phyloP scores from a whole-genome alignment of 2,329 filamentous ascomycete genomes.

The Diaporthe nobilis region DNA sequence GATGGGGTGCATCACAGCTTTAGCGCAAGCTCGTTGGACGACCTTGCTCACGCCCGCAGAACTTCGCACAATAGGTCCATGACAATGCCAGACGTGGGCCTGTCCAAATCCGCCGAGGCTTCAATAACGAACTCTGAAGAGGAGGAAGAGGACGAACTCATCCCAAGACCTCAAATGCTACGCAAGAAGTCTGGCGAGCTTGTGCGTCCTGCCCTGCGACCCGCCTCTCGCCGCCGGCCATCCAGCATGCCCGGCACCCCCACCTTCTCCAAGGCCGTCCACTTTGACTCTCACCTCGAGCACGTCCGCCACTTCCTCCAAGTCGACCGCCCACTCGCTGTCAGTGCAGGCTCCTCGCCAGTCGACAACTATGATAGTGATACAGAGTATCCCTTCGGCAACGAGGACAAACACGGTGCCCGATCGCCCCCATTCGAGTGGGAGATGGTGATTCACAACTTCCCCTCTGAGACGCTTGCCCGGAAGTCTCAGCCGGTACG shows the following conservation, averaged over 20 bases:
- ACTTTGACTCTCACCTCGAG: conserved; percentile 97
- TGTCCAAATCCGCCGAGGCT: conserved; percentile 62
- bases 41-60: conserved; percentile 58
- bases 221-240: conserved; percentile 83
- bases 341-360: conserved; percentile 94
- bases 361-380: conserved; percentile 91
- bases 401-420: conserved; percentile 58
- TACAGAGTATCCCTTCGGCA: conserved; percentile 86
- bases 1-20: conserved; percentile 62
- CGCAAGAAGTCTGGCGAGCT: conserved; percentile 98
- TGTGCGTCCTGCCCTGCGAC: conserved; percentile 90
- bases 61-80: conserved; percentile 67
- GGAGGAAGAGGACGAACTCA: conserved; percentile 71
- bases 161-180: conserved; percentile 88
- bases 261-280: conserved; percentile 96
- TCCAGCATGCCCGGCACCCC: conserved; percentile 98
- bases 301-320: conserved; percentile 97
- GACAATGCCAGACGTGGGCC: conserved; percentile 67
- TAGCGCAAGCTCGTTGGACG: conserved; percentile 61
- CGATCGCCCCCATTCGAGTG: conserved; percentile 78
- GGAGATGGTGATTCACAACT: conserved; percentile 89
- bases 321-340: conserved; percentile 93
- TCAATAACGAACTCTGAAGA: conserved; percentile 71
- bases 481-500: conserved; percentile 79
- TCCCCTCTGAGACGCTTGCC: conserved; percentile 76